Evolutionary conservation across 2,329 filamentous ascomycete genomes (phyloP).

Genomic region (Neofusicoccum laricinum): DNA sequence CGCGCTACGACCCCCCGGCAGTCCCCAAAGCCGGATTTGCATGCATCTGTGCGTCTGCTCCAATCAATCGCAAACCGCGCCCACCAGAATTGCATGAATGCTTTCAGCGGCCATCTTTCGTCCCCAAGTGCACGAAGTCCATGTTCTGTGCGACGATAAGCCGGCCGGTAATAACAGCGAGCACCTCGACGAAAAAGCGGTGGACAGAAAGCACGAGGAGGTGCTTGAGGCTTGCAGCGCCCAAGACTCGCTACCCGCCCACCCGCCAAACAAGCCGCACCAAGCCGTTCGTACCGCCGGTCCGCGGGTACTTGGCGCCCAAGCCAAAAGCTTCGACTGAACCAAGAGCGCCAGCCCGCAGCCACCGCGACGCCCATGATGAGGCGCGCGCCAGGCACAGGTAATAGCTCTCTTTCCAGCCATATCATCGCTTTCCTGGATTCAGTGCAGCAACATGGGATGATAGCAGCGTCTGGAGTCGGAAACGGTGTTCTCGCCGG

Average conservation of each 20-base stretch:
- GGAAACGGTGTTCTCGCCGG: not conserved
- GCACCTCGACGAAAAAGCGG: not conserved
- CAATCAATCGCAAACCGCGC: not conserved
- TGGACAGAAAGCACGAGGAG: not conserved
- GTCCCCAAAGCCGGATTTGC: not conserved
- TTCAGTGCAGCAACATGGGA: not conserved
- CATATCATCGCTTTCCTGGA: not conserved
- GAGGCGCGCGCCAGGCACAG: not conserved
- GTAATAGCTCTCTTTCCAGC: not conserved
- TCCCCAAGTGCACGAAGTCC: not conserved
- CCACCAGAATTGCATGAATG: not conserved
- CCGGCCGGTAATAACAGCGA: not conserved
- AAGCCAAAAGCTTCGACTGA: not conserved
- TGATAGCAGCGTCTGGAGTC: not conserved
- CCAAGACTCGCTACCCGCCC: not conserved
- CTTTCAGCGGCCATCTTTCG: not conserved
- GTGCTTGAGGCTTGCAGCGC: not conserved
- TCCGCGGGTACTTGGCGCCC: not conserved
- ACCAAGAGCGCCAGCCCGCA: not conserved
- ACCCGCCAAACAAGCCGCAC: not conserved
- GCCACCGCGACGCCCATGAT: not conserved
- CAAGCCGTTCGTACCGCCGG: not conserved
- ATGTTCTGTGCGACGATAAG: not conserved
- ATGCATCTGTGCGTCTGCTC: not conserved
- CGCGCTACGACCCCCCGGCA: not conserved